Conservation (phyloP, 257 asterid species). For the Gentiana macrophylla region DNA sequence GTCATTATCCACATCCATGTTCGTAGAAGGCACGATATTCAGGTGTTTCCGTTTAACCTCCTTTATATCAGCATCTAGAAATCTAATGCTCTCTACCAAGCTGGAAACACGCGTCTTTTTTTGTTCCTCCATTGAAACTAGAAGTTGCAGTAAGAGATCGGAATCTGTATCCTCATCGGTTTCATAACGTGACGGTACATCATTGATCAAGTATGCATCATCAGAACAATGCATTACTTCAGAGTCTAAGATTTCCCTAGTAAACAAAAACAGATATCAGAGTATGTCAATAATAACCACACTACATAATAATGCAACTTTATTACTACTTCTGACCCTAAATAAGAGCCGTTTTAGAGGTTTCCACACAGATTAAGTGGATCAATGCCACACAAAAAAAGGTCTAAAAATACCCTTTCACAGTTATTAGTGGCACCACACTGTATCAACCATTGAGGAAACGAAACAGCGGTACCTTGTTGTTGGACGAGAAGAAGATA, state of each 20-base stretch:
- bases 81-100: slow-evolving; percentile 43
- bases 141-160: slow-evolving; percentile 52
- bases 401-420: too few species aligned
- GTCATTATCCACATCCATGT: neutral
- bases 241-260: slow-evolving; percentile 74
- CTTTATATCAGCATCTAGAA: slow-evolving; percentile 66
- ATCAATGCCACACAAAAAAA: too few species aligned
- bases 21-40: slow-evolving; percentile 12
- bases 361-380: neutral
- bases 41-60: slow-evolving; percentile 48
- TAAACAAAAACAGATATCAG: slow-evolving; percentile 7
- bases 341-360: neutral
- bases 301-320: too few species aligned
- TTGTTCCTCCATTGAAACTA: slow-evolving; percentile 46
- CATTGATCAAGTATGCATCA: slow-evolving; percentile 32
- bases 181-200: slow-evolving; percentile 27
- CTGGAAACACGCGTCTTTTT: slow-evolving; percentile 51
- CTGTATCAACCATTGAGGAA: neutral
- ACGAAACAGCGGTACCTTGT: slow-evolving; percentile 34
- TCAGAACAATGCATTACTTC: slow-evolving; percentile 38
- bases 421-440: too few species aligned
- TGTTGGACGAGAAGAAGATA: slow-evolving; percentile 72
- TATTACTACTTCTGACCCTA: too few species aligned
- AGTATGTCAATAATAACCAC: neutral
- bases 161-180: slow-evolving; percentile 57